Evolutionary conservation across 148 eudicot genomes (phyloP).

Genomic region (Hydrangea macrophylla): DNA sequence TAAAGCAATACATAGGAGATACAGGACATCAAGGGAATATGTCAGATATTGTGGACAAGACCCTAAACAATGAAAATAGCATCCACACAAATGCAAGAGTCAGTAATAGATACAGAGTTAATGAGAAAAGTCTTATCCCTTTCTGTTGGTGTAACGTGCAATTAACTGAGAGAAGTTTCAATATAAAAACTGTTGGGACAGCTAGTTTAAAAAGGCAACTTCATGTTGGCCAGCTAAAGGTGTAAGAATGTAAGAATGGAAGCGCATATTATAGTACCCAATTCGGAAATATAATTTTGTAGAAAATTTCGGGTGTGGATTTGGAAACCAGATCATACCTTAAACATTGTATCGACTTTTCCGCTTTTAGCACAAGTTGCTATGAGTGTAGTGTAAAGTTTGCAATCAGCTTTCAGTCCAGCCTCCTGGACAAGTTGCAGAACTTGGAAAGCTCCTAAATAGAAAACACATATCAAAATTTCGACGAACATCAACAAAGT

Average conservation of each 20-base stretch:
- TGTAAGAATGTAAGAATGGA: background rate
- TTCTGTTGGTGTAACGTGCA: background rate
- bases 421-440: constrained; percentile 59
- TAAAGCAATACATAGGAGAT: background rate
- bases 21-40: background rate
- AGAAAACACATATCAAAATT: constrained; percentile 1
- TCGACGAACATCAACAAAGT: background rate
- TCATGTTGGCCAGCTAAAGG: background rate
- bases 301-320: too few species aligned
- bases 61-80: background rate
- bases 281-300: too few species aligned
- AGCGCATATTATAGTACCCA: background rate
- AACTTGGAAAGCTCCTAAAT: constrained; percentile 81
- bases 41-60: background rate
- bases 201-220: background rate
- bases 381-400: constrained; percentile 89
- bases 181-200: background rate
- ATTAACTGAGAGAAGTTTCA: background rate
- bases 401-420: constrained; percentile 82
- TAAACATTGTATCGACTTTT: constrained; percentile 93
- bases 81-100: background rate
- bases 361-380: constrained; percentile 96
- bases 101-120: background rate
- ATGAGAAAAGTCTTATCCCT: background rate
- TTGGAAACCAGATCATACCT: constrained; percentile 44